Evolutionary conservation across 495 filamentous ascomycete species (phyloP), one percentile per base, ranked within the genome.

Genomic region (Talaromyces liani): DNA sequence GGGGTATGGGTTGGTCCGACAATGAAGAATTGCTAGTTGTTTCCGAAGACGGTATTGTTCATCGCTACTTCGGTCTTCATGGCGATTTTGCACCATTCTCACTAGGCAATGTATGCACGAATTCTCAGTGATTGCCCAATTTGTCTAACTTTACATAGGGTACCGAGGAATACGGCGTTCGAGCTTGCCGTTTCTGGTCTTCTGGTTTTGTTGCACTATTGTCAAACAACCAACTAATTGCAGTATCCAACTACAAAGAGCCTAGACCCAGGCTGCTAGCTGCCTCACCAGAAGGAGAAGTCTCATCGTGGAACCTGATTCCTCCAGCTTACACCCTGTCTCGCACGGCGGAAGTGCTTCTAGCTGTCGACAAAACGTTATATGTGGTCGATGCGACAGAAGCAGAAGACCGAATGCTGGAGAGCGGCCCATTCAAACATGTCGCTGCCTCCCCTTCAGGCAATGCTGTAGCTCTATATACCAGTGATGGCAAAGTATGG

Each of bases 21-120:
- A 91, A 97, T 66, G 94, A 98, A 81, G 91, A 91, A 73, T 82
- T 98, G 16, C 78, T 98, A 7, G 88, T 96, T 4, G 86, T 97
- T 58, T 90, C 91, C 3, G 85, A 89, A 63, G 94, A 98, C 69
- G 94, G 94, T 59, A 92, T 87, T 8, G 93, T 98, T 29, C 82
- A 92, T 63, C 93, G 90, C 70, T 98, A 98, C 71, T 91, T 89
- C 69, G 91, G 96, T 69, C 76, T 98, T 34, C 88, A 96, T 73
- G 90, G 90, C 47, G 93, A 98, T 67, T 98, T 98, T 73, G 91
- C 87, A 2, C 92, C 96, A 65, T 98, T 98, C 73, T 91, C 90
- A n/a, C 81, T 98, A 2, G 94, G 94, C 49, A 88, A 93, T 79
- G 92, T 88, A 76, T 65, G 77, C 60, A 25, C 10, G 36, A 4